Evolutionary conservation across 1,139 yeast species (phyloP), one percentile per base, ranked within the genome.

Genomic region (Magnusiomyces paraingens): DNA sequence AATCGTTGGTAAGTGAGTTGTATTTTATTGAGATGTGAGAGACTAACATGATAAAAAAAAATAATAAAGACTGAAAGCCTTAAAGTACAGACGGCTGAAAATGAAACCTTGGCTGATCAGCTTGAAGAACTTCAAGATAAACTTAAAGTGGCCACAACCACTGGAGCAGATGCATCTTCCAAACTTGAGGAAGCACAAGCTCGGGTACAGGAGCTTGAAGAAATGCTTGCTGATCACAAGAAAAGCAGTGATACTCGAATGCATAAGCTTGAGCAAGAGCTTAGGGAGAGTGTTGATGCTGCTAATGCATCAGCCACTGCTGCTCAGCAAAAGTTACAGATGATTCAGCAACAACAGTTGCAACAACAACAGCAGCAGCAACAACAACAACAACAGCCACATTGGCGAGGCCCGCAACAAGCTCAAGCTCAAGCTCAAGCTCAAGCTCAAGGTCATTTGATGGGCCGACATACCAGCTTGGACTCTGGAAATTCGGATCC

Each of bases 41-140:
- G n/a, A n/a, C n/a, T n/a, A n/a, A n/a, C n/a, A n/a, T n/a, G 32
- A 26, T 5, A 26, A 26, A 26, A 43, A 18, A 4, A 20, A 43
- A 14, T 44, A 11, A 2, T 44, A 21, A 21, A 44, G 47, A 56
- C 56, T 11, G 66, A 63, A 12, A 59, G 45, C 32, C 52, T 58
- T 38, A 58, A 62, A 17, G 54, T 41, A 17, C 53, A 50, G 2
- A 66, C 59, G 8, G 59, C 50, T 8, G 62, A 64, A 35, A 59
- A 64, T 43, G 61, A 62, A 57, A 61, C 38, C 45, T 67, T 47
- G 62, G 62, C 49, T 49, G 65, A 62, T 11, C 69, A 69, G 52
- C 51, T 64, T 1, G 69, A 68, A 12, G 71, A 69, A 40, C 48
- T 65, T 5, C 65, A 66, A 18, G 41, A 55, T 1, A 61, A 68